phyloP scores from a whole-genome alignment of 768 basidiomycete genomes.

The Naganishia friedmannii region DNA sequence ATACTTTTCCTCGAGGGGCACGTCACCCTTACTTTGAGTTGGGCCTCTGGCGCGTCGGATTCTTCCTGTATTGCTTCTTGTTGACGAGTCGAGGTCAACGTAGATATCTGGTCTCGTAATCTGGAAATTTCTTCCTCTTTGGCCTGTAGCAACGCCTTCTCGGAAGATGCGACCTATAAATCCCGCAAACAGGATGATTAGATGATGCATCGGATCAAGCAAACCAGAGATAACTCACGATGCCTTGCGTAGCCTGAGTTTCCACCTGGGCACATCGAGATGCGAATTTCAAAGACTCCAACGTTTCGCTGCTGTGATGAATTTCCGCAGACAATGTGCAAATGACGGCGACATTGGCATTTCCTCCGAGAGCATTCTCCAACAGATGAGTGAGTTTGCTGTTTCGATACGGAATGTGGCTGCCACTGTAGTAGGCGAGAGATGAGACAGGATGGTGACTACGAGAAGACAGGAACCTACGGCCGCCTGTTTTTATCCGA shows the following conservation, averaged over 20 bases:
- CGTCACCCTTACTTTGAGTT: conserved; percentile 18
- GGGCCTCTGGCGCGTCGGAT: neutral
- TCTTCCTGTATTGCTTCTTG: conserved; percentile 16
- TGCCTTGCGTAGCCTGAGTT: conserved; percentile 51
- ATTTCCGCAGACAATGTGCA: conserved; percentile 52
- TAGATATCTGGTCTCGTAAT: conserved; percentile 41
- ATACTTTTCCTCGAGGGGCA: neutral
- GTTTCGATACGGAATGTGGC: conserved; percentile 52
- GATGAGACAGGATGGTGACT: neutral
- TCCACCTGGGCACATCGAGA: conserved; percentile 51
- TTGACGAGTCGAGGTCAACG: conserved; percentile 26
- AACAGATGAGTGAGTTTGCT: conserved; percentile 52
- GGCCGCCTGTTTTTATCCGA: conserved; percentile 28
- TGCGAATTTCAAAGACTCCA: conserved; percentile 53
- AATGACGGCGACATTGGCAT: conserved; percentile 53
- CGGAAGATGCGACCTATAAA: conserved; percentile 41
- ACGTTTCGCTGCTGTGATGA: conserved; percentile 49
- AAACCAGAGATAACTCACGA: conserved; percentile 34
- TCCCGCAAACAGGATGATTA: neutral
- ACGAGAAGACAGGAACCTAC: conserved; percentile 1
- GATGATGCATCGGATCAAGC: neutral
- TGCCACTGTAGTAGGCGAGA: conserved; percentile 8
- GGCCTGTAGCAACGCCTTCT: conserved; percentile 48
- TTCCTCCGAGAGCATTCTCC: conserved; percentile 51
- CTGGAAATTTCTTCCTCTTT: conserved; percentile 51